These are phyloP conservation scores for Macrocybe gigantea DNA, from an alignment of 768 basidiomycete genomes.

Conservation along the genomic window DNA sequence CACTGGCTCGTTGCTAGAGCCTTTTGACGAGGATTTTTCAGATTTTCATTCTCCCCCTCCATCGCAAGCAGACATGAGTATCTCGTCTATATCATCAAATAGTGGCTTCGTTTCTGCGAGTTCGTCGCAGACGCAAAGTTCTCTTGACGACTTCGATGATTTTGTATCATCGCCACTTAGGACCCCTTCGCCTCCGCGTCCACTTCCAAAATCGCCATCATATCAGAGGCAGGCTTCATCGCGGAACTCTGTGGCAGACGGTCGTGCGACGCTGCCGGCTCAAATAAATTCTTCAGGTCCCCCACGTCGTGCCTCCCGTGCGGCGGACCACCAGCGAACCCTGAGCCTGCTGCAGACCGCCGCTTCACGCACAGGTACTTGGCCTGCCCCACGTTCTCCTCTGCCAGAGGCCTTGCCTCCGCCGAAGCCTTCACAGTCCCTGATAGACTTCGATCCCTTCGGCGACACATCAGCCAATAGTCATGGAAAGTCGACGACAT, in stretches of 20 bases:
- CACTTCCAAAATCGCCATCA: conserved; percentile 26
- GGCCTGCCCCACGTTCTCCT: conserved; percentile 29
- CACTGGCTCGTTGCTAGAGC: conserved; percentile 15
- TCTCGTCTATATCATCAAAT: conserved; percentile 13
- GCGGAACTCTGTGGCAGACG: background rate
- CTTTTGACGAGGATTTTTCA: conserved; percentile 43
- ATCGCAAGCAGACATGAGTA: conserved; percentile 14
- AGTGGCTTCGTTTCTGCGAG: conserved; percentile 11
- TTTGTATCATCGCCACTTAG: conserved; percentile 35
- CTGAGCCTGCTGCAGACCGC: conserved; percentile 52
- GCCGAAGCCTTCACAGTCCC: conserved; percentile 11
- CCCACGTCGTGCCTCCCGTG: conserved; percentile 25
- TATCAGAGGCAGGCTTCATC: background rate
- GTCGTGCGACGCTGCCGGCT: background rate
- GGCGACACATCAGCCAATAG: conserved; percentile 5
- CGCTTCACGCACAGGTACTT: conserved; percentile 41
- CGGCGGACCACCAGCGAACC: conserved; percentile 50
- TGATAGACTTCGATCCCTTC: conserved; percentile 19
- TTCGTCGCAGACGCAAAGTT: conserved; percentile 5
- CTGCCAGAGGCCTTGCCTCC: conserved; percentile 19
- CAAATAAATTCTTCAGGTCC: background rate
- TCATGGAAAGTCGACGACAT: conserved; percentile 15
- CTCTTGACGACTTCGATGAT: conserved; percentile 19
- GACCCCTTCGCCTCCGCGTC: conserved; percentile 42
- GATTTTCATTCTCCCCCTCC: conserved; percentile 35